These are phyloP conservation scores for Brachypodium distachyon DNA, from an alignment of 202 grass and related monocot species.

Conservation along the genomic window DNA sequence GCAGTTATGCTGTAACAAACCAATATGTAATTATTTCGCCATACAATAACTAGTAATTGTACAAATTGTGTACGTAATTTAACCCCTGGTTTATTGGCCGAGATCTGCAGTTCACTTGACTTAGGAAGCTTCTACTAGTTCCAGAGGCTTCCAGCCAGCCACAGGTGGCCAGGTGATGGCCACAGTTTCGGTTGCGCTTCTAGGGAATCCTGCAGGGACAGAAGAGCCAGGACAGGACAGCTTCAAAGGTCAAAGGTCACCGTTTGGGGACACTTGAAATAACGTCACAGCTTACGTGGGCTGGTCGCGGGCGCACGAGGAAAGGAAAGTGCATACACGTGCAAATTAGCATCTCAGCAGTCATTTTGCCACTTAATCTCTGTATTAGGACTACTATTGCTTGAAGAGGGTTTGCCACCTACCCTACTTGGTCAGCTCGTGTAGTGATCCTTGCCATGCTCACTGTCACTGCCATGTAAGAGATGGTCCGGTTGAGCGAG, in stretches of 20 bases:
- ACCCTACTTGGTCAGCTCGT: too few relatives aligned
- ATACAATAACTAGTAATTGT: neutral
- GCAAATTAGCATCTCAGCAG: too few relatives aligned
- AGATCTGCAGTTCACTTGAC: too few relatives aligned
- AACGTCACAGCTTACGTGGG: slow-evolving; percentile 5
- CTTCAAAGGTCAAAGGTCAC: neutral
- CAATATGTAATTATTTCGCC: slow-evolving; percentile 6
- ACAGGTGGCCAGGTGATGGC: too few relatives aligned
- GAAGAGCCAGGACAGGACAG: neutral
- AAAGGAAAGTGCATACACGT: neutral
- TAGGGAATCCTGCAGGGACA: neutral
- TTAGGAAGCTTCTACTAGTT: too few relatives aligned
- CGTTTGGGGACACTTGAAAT: neutral
- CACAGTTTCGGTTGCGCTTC: neutral
- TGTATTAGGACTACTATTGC: too few relatives aligned
- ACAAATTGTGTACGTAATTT: neutral
- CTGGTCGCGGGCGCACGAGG: too few relatives aligned
- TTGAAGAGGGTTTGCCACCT: too few relatives aligned
- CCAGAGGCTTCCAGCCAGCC: too few relatives aligned
- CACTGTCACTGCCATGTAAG: neutral
- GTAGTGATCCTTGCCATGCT: neutral
- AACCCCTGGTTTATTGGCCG: neutral
- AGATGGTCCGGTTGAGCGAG: neutral
- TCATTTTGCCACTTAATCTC: too few relatives aligned
- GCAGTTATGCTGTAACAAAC: neutral